Percentiles rank a stretch among this genome's conserved stretches.
Evolutionary conservation across 2,329 filamentous ascomycete genomes (phyloP).

Genomic region (Trichothecium sympodiale): DNA sequence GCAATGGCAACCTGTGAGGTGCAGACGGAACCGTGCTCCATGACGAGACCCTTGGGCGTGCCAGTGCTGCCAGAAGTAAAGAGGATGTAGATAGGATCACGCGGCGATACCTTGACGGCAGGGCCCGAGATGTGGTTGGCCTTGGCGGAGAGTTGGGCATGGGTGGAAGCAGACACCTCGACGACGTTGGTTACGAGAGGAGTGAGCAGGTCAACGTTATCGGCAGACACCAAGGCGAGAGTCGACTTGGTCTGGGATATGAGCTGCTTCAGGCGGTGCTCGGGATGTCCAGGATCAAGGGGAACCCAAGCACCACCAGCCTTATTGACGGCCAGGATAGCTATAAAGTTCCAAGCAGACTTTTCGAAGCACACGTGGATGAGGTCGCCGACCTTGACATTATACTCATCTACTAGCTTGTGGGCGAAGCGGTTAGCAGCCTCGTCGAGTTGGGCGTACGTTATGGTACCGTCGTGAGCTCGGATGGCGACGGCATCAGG

Average conservation of each 20-base stretch:
- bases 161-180: neutral
- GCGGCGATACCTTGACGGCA: neutral
- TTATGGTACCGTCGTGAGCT: neutral
- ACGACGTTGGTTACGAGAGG: neutral
- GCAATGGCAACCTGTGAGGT: slow-evolving; percentile 3
- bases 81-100: slow-evolving; percentile 7
- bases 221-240: slow-evolving; percentile 15
- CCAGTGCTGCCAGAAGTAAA: slow-evolving; percentile 6
- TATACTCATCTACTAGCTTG: slow-evolving; percentile 3
- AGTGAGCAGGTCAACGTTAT: slow-evolving; percentile 21
- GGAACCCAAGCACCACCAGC: slow-evolving; percentile 7
- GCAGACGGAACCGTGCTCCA: slow-evolving; percentile 3
- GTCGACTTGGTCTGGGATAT: slow-evolving; percentile 19
- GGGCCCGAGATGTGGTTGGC: neutral
- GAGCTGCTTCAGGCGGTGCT: slow-evolving; percentile 11
- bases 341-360: slow-evolving; percentile 17
- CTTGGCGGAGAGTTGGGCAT: neutral
- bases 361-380: slow-evolving; percentile 5
- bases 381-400: slow-evolving; percentile 10
- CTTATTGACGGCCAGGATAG: slow-evolving; percentile 10
- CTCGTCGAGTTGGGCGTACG: neutral
- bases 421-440: neutral
- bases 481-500: neutral
- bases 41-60: slow-evolving; percentile 5
- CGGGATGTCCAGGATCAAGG: slow-evolving; percentile 9